Evolutionary conservation across 2,329 filamentous ascomycete genomes (phyloP), one percentile per base, ranked within the genome.

Genomic region (Colletotrichum nymphaeae): DNA sequence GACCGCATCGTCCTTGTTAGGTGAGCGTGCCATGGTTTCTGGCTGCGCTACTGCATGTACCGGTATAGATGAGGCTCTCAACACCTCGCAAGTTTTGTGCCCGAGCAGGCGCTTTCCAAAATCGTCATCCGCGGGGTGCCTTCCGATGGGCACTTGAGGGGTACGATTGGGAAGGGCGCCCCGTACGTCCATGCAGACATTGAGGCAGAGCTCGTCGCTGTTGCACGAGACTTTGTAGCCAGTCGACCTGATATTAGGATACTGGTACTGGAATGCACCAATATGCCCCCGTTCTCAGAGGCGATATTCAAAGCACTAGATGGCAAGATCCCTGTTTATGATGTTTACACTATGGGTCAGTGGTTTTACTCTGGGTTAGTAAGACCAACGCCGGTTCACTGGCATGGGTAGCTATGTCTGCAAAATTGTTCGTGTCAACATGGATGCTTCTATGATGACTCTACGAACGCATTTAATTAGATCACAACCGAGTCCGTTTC

Each of bases 1-100:
- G 74, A 79, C 46, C 71, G 77, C 19, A 68, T 78, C 60, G 30
- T 70, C 55, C 37, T 75, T 72, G 4, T 22, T 53, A n/a, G 59
- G 58, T 32, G 32, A 7, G 16, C 35, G 56, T 11, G 42, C 22
- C 65, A 67, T 67, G 16, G 1, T 49, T 49, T 22, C 19, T 19
- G 42, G 42, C 42, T 7, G 42, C 42, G 42, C 19, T 49, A 49
- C 42, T 49, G 19, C 1, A 49, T 49, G 19, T 5, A 35, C 32
- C 11, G 32, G 32, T n/a, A 49, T 11, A 19, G 42, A 19, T 49
- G 19, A 49, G 19, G 42, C 42, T 49, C 42, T 2, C 42, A 49
- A 1, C 42, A 49, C 19, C 19, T 49, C 7, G 19, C 42, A n/a
- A 49, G 19, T 8, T 49, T 49, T 49, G 42, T 49, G 8, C 19